Evolutionary conservation across 805 yeast genomes (phyloP).

Genomic region (Yamadazyma nakazawae): DNA sequence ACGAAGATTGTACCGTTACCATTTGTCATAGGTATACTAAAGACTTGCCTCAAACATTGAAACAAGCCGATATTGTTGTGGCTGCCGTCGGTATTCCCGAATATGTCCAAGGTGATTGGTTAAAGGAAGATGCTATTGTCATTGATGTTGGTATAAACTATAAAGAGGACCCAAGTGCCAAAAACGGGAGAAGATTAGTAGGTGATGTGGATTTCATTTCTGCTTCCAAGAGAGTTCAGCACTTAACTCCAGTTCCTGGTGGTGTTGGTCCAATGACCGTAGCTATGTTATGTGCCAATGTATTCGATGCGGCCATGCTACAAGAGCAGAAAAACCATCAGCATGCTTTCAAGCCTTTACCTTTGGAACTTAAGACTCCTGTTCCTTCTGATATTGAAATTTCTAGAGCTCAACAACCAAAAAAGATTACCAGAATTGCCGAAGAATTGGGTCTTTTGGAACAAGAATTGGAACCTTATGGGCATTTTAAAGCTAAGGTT

Average conservation of each 20-base stretch:
- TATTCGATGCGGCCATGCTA: constrained; percentile 71
- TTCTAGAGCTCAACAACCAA: constrained; percentile 85
- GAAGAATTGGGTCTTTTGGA: constrained; percentile 75
- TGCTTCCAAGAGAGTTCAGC: constrained; percentile 59
- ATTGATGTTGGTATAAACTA: constrained; percentile 96
- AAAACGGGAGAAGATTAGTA: constrained; percentile 79
- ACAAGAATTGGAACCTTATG: constrained; percentile 81
- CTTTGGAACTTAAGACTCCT: constrained; percentile 49
- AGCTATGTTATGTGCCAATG: constrained; percentile 88
- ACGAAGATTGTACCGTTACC: constrained; percentile 84
- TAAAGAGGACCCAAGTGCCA: constrained; percentile 67
- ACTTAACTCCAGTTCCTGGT: constrained; percentile 96
- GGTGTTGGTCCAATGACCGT: constrained; percentile 99
- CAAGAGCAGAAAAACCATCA: constrained; percentile 34
- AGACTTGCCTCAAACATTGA: constrained; percentile 53
- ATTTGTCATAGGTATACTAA: constrained; percentile 74
- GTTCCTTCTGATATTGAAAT: constrained; percentile 92
- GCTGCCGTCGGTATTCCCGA: constrained; percentile 90
- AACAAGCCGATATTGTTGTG: constrained; percentile 79
- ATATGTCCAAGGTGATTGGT: constrained; percentile 82
- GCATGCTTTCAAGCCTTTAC: constrained; percentile 52
- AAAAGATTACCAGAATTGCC: constrained; percentile 72
- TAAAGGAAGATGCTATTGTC: constrained; percentile 80
- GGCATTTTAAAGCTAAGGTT: constrained; percentile 87
- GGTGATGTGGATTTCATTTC: constrained; percentile 89